Conservation (phyloP, 495 filamentous ascomycete genomes). For the Articulospora tetracladia region DNA sequence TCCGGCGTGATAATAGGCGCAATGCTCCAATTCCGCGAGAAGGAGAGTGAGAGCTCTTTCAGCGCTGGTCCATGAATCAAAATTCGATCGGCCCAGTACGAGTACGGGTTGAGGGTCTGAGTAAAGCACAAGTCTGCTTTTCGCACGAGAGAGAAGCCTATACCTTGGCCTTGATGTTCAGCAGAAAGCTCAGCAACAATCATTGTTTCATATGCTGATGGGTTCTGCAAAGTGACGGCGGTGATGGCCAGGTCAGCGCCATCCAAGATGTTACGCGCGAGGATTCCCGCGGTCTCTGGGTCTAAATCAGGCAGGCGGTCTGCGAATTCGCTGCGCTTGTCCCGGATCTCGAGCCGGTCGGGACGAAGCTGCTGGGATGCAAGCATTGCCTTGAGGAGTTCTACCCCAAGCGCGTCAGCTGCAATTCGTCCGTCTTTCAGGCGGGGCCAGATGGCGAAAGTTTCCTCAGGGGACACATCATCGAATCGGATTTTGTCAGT, state of each 20-base stretch:
- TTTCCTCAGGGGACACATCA: conserved; percentile 5
- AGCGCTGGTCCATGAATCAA: conserved; percentile 7
- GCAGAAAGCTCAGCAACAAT: conserved; percentile 12
- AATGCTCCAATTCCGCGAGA: too few species aligned
- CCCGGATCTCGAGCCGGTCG: conserved; percentile 11
- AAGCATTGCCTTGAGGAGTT: conserved; percentile 13
- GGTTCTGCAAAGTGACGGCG: conserved; percentile 7
- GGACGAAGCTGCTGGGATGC: conserved; percentile 12
- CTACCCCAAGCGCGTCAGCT: conserved; percentile 11
- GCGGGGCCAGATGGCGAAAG: conserved; percentile 10
- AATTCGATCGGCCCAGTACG: conserved; percentile 10
- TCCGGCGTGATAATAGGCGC: not conserved
- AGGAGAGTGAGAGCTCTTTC: conserved; percentile 10
- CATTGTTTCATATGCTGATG: conserved; percentile 5
- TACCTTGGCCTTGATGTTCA: conserved; percentile 10
- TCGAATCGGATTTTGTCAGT: conserved; percentile 8
- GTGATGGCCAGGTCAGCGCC: conserved; percentile 10
- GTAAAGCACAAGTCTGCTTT: conserved; percentile 7
- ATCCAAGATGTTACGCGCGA: conserved; percentile 13
- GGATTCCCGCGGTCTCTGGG: conserved; percentile 11
- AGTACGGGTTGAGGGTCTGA: conserved; percentile 1
- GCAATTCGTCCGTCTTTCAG: conserved; percentile 10
- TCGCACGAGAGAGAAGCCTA: conserved; percentile 7
- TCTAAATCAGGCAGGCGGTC: conserved; percentile 6
- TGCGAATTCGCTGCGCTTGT: conserved; percentile 9